These are phyloP conservation scores for Massariosphaeria phaeospora DNA, from an alignment of 495 filamentous ascomycete genomes.

Conservation along the genomic window DNA sequence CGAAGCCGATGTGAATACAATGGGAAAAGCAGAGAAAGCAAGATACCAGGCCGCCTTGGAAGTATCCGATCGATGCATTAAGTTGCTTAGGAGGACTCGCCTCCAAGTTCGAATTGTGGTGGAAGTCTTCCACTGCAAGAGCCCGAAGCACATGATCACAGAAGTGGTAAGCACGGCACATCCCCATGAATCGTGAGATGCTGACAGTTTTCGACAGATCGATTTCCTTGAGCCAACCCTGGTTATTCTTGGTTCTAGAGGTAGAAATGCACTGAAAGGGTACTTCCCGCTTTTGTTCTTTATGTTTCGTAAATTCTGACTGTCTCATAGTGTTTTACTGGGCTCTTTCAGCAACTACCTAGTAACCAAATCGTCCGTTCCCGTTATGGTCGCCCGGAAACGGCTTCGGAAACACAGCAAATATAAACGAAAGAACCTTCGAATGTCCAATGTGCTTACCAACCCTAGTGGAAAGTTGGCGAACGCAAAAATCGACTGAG, in stretches of 20 bases:
- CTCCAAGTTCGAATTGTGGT: conserved; percentile 87
- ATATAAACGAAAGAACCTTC: conserved; percentile 35
- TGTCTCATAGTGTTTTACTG: conserved; percentile 64
- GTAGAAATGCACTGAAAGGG: conserved; percentile 89
- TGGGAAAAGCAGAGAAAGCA: conserved; percentile 60
- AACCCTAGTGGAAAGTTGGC: conserved; percentile 28
- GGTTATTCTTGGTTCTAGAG: conserved; percentile 85
- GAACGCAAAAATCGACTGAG: conserved; percentile 34
- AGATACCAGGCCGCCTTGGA: conserved; percentile 67
- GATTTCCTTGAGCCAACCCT: conserved; percentile 88
- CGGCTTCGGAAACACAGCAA: conserved; percentile 42
- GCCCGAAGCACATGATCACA: conserved; percentile 55
- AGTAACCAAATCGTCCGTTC: conserved; percentile 91
- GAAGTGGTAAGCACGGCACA: conserved; percentile 40
- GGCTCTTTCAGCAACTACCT: conserved; percentile 97
- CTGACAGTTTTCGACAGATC: conserved; percentile 53
- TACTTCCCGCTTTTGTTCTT: conserved; percentile 41
- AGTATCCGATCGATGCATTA: conserved; percentile 74
- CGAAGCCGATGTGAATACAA: conserved; percentile 19
- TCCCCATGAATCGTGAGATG: background rate
- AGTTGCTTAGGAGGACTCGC: conserved; percentile 79
- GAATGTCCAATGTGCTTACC: conserved; percentile 33
- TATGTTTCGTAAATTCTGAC: conserved; percentile 18
- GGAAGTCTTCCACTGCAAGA: conserved; percentile 98
- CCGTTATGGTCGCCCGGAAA: conserved; percentile 49